phyloP scores from a whole-genome alignment of 2,329 filamentous ascomycete genomes.

The Fonsecaea multimorphosa region DNA sequence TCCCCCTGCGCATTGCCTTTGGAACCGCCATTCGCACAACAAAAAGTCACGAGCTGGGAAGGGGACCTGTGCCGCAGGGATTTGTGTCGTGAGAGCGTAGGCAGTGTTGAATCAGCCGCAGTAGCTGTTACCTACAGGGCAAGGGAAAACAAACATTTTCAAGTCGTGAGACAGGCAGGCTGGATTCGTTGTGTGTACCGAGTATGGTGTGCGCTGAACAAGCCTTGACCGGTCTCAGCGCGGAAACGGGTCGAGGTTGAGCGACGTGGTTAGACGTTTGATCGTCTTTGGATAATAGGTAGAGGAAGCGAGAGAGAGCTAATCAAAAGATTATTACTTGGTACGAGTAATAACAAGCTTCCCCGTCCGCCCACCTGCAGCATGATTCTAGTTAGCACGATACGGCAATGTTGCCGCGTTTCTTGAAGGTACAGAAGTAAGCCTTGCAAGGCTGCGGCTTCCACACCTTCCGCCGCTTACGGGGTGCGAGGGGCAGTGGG shows the following conservation, averaged over 20 bases:
- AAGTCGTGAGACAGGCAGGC: conserved; percentile 14
- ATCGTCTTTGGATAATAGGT: not conserved
- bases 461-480: not conserved
- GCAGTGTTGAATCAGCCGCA: not conserved
- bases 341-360: no score
- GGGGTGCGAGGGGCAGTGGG: no score
- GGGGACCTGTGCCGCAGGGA: not conserved
- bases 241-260: conserved; percentile 3
- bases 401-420: not conserved
- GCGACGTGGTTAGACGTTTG: not conserved
- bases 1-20: not conserved
- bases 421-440: not conserved
- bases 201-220: not conserved
- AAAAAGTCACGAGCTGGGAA: not conserved
- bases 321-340: no score
- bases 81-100: conserved; percentile 10
- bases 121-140: not conserved
- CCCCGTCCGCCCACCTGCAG: no score
- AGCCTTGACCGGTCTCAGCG: not conserved
- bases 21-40: conserved; percentile 7
- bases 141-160: conserved; percentile 1
- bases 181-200: not conserved
- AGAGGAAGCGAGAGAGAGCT: not conserved
- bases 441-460: conserved; percentile 5
- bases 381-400: conserved; percentile 7